Evolutionary conservation across 2,329 filamentous ascomycete species (phyloP).

Genomic region (Fusarium siculi): DNA sequence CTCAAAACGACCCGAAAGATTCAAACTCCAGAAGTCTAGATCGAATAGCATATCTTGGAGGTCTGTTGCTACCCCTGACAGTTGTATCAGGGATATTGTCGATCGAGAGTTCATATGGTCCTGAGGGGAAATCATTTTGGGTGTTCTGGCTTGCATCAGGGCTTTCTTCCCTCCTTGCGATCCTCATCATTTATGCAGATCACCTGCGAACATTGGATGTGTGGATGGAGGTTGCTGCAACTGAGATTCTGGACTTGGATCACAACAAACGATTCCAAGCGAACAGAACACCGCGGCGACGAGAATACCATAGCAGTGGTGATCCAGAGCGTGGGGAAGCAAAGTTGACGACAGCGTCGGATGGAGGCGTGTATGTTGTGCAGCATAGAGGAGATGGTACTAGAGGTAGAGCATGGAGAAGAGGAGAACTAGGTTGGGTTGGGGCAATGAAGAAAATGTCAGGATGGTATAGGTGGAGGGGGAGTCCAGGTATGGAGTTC

Average conservation of each 20-base stretch:
- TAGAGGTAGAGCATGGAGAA: conserved; percentile 53
- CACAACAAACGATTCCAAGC: conserved; percentile 21
- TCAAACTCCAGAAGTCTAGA: conserved; percentile 56
- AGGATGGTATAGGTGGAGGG: conserved; percentile 48
- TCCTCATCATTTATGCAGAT: conserved; percentile 61
- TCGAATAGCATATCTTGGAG: conserved; percentile 62
- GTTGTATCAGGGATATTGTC: conserved; percentile 60
- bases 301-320: conserved; percentile 30
- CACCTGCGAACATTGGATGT: conserved; percentile 58
- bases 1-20: conserved; percentile 32
- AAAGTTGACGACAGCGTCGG: conserved; percentile 46
- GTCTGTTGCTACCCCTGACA: conserved; percentile 59
- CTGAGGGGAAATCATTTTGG: conserved; percentile 56
- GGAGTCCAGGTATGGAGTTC: conserved; percentile 43
- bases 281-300: conserved; percentile 44
- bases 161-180: conserved; percentile 51
- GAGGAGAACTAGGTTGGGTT: conserved; percentile 57
- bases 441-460: conserved; percentile 57
- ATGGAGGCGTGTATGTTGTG: conserved; percentile 45
- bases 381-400: conserved; percentile 44
- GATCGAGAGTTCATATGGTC: conserved; percentile 58
- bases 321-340: conserved; percentile 46
- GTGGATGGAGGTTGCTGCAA: conserved; percentile 56
- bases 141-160: conserved; percentile 60
- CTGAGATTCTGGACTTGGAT: conserved; percentile 42